Conservation (phyloP, 306 rosid genomes). For the apple (Malus domestica) region ASM211411v1 NC_041793.1:47506001-47506500, state of each 20-base stretch:
- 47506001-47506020: constrained; percentile 89
- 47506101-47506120: constrained; percentile 63
- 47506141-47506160: constrained; percentile 83
- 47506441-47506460: not conserved
- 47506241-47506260: constrained; percentile 75
- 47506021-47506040: constrained; percentile 75
- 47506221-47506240: constrained; percentile 74
- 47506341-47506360: constrained; percentile 65
- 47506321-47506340: constrained; percentile 69
- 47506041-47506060: constrained; percentile 62
- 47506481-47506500: too few relatives aligned
- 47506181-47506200: constrained; percentile 60
- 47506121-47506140: constrained; percentile 55
- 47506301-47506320: constrained; percentile 72
- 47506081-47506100: constrained; percentile 54
- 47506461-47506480: too few relatives aligned
- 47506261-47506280: constrained; percentile 77
- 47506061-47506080: constrained; percentile 50
- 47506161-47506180: constrained; percentile 70
- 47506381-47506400: constrained; percentile 72
- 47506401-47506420: constrained; percentile 36
- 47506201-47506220: constrained; percentile 59
- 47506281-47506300: constrained; percentile 72
- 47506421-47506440: too few relatives aligned
- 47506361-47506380: constrained; percentile 49